Conservation (phyloP, 2,329 filamentous ascomycete species). For the Ophiostoma quercus region DNA sequence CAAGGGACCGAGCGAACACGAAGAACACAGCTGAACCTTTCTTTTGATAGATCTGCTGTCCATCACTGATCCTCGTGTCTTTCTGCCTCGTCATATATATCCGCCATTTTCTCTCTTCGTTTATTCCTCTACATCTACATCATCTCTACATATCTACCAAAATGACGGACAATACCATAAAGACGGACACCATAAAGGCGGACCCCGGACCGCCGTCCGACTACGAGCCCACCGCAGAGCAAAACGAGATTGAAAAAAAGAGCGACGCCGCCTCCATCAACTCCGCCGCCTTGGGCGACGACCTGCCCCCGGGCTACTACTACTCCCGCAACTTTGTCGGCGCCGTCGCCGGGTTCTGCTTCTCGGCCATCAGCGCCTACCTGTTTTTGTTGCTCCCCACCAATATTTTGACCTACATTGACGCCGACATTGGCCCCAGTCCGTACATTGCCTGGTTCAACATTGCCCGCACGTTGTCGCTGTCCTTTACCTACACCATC, state of each 20-base stretch:
- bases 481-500: slow-evolving; percentile 36
- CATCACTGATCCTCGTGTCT: not conserved
- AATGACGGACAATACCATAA: not conserved
- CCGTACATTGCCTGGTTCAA: slow-evolving; percentile 36
- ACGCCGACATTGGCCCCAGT: slow-evolving; percentile 31
- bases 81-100: not conserved
- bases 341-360: slow-evolving; percentile 36
- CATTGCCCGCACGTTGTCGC: slow-evolving; percentile 35
- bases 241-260: not conserved
- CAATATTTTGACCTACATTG: slow-evolving; percentile 34
- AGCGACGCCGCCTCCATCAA: slow-evolving; percentile 31
- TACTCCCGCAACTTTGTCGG: slow-evolving; percentile 36
- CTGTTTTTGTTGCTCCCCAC: slow-evolving; percentile 38
- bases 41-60: too few species aligned
- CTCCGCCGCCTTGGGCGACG: slow-evolving; percentile 35
- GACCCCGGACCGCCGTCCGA: not conserved
- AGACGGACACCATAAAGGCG: not conserved
- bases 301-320: slow-evolving; percentile 38
- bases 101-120: too few species aligned
- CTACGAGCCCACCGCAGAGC: not conserved
- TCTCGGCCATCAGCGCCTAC: slow-evolving; percentile 37
- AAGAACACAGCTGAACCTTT: too few species aligned
- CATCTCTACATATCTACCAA: not conserved
- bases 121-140: too few species aligned
- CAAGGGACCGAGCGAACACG: too few species aligned